phyloP scores from a whole-genome alignment of 805 yeast genomes.

The Saccharomycopsis fibuligera region DNA sequence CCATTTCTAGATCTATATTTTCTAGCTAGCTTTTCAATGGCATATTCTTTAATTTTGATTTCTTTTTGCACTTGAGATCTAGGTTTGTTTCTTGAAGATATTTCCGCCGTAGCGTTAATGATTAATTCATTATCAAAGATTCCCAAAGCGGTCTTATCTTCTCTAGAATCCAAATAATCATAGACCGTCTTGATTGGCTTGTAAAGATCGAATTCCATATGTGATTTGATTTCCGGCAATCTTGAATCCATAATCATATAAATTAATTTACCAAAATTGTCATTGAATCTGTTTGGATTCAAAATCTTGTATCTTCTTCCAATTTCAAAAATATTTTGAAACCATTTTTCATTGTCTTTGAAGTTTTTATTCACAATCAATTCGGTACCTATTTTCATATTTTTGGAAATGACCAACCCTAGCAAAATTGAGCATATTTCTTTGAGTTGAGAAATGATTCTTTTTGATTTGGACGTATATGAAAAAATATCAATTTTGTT shows the following conservation, averaged over 20 bases:
- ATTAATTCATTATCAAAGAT: constrained; percentile 54
- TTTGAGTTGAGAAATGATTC: constrained; percentile 64
- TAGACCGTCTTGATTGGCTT: constrained; percentile 64
- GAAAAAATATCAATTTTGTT: constrained; percentile 69
- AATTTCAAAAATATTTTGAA: constrained; percentile 61
- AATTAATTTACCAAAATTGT: constrained; percentile 70
- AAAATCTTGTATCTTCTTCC: constrained; percentile 77
- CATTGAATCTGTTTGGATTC: constrained; percentile 80
- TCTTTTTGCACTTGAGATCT: constrained; percentile 49
- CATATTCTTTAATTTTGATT: constrained; percentile 60
- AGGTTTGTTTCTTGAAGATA: constrained; percentile 51
- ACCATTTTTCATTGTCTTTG: constrained; percentile 67
- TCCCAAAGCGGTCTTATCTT: constrained; percentile 30
- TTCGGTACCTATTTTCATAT: constrained; percentile 61
- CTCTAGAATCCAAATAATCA: constrained; percentile 36
- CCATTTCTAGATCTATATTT: constrained; percentile 39
- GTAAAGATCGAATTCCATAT: constrained; percentile 70
- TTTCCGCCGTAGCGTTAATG: constrained; percentile 61
- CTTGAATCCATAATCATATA: constrained; percentile 85
- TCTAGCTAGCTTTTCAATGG: constrained; percentile 52
- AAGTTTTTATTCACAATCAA: constrained; percentile 63
- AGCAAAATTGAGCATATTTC: constrained; percentile 76
- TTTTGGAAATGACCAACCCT: constrained; percentile 72
- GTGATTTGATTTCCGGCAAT: constrained; percentile 59
- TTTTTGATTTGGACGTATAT: constrained; percentile 58